Percentiles rank a stretch among this genome's conserved stretches.
Conservation (phyloP, 345 rosid species). For the Garcia nutans region DNA sequence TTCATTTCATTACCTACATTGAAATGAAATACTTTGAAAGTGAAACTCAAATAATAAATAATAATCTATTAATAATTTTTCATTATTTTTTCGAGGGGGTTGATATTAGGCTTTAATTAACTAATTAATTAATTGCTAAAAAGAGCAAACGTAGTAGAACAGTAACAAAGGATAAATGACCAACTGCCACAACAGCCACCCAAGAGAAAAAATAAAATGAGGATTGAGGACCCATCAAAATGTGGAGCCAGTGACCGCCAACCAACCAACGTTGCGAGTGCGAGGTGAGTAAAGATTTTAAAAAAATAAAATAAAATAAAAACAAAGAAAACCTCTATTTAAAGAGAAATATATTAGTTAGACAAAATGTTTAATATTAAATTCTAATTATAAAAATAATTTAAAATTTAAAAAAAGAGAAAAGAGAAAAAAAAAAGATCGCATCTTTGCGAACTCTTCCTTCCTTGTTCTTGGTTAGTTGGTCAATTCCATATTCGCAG, state of each 20-base stretch:
- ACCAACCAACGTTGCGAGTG: not conserved
- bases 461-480: not conserved
- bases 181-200: not conserved
- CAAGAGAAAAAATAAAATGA: not conserved
- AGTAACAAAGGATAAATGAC: not conserved
- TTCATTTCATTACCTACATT: no score
- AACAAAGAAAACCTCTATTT: not conserved
- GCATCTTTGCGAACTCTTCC: not conserved
- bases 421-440: not conserved
- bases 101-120: no score
- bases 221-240: constrained; percentile 1
- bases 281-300: no score
- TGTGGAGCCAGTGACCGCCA: constrained; percentile 19
- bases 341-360: constrained; percentile 5
- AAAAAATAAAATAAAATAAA: no score
- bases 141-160: not conserved
- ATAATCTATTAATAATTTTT: no score
- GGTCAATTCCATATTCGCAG: constrained; percentile 6
- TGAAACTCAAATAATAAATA: no score
- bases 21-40: no score
- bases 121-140: no score
- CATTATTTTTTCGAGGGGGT: no score
- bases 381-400: not conserved
- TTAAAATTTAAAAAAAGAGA: not conserved
- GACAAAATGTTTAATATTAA: not conserved